Evolutionary conservation across 1,284 basidiomycete species (phyloP).

Genomic region (Melampsora larici-populina): DNA sequence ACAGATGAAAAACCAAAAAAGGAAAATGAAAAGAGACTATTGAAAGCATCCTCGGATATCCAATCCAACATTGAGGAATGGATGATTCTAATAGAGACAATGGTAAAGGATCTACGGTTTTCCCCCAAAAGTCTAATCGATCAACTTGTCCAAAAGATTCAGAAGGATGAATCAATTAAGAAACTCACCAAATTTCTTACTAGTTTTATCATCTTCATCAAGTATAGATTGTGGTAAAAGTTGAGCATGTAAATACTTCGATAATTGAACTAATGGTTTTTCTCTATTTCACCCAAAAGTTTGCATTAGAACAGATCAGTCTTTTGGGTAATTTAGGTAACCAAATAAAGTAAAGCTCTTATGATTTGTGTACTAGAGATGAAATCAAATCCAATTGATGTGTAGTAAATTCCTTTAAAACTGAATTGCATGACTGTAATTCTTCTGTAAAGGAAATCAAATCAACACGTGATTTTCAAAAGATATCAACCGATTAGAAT

Average conservation of each 20-base stretch:
- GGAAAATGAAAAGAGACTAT: too few relatives aligned
- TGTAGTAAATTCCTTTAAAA: neutral
- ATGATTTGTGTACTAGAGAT: conserved; percentile 33
- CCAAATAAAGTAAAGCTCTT: too few relatives aligned
- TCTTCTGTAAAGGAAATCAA: conserved; percentile 26
- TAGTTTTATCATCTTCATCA: conserved; percentile 8
- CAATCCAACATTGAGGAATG: conserved; percentile 62
- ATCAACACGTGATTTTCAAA: conserved; percentile 1
- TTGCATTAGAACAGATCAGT: too few relatives aligned
- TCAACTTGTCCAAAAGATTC: too few relatives aligned
- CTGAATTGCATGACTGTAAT: conserved; percentile 4
- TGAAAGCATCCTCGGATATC: too few relatives aligned
- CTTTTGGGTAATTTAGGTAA: too few relatives aligned
- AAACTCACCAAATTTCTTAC: conserved; percentile 2
- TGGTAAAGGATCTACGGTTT: conserved; percentile 35
- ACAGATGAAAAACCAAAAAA: too few relatives aligned
- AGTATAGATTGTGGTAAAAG: conserved; percentile 19
- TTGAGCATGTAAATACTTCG: conserved; percentile 25
- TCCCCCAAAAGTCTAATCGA: too few relatives aligned
- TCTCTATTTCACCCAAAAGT: too few relatives aligned
- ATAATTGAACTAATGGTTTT: conserved; percentile 11
- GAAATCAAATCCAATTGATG: conserved; percentile 15
- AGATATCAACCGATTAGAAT: too few relatives aligned
- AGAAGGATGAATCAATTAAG: too few relatives aligned
- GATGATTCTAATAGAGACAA: conserved; percentile 50